A percentile compares a stretch with the other conserved stretches of the same genome.
Conservation (phyloP, 768 basidiomycete genomes). For the Rhodosporidiobolus sp. region DNA sequence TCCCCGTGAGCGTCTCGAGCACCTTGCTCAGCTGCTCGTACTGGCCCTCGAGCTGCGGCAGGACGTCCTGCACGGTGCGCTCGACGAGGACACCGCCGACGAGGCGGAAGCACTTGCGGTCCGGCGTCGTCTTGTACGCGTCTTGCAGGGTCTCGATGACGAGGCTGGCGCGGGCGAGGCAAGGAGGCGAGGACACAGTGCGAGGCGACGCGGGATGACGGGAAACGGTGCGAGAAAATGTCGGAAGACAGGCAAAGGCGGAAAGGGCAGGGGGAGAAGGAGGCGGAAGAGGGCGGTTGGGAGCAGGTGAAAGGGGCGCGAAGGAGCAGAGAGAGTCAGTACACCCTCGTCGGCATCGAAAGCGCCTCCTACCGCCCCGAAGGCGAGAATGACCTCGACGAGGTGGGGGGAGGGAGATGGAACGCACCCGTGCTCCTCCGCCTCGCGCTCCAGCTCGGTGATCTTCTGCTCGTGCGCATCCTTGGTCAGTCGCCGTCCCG, state of each 20-base stretch:
- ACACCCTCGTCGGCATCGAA: too few relatives aligned
- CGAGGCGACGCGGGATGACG: too few relatives aligned
- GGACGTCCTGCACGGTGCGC: slow-evolving; percentile 89
- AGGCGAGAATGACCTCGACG: neutral
- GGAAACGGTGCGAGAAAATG: neutral
- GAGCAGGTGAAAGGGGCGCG: too few relatives aligned
- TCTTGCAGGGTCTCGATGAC: slow-evolving; percentile 85
- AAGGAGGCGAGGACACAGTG: neutral
- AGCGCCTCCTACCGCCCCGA: neutral
- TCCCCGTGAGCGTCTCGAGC: slow-evolving; percentile 69
- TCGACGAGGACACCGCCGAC: slow-evolving; percentile 95
- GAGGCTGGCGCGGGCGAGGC: slow-evolving; percentile 56
- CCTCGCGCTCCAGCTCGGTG: slow-evolving; percentile 90
- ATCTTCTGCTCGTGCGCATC: slow-evolving; percentile 47
- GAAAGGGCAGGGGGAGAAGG: neutral
- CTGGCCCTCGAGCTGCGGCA: slow-evolving; percentile 85
- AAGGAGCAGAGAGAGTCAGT: neutral
- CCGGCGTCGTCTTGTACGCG: slow-evolving; percentile 72
- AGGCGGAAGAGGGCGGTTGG: too few relatives aligned
- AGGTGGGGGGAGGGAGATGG: neutral
- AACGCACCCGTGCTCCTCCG: slow-evolving; percentile 87
- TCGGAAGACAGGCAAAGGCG: neutral
- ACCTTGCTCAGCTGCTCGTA: slow-evolving; percentile 82
- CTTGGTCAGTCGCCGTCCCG: neutral
- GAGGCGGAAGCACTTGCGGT: slow-evolving; percentile 91